phyloP scores from a whole-genome alignment of 2,329 filamentous ascomycete genomes.

The Ceratocystis destructans region DNA sequence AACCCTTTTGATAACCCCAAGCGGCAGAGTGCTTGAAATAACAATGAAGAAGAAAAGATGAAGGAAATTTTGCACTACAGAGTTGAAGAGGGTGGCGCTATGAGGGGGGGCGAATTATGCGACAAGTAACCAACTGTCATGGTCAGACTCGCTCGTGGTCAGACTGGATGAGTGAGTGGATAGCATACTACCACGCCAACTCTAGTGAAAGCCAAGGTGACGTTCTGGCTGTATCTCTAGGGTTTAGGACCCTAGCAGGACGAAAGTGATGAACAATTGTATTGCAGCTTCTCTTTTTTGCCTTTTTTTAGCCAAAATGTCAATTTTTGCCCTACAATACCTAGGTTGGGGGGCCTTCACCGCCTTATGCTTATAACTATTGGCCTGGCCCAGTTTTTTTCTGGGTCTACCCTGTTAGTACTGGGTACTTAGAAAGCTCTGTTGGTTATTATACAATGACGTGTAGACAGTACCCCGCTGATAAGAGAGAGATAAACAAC shows the following conservation, averaged over 20 bases:
- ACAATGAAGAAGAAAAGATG: neutral
- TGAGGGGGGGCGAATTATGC: neutral
- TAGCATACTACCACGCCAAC: too few relatives aligned
- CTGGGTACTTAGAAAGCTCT: neutral
- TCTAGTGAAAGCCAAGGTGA: too few relatives aligned
- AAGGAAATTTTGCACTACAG: neutral
- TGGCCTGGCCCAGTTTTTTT: too few relatives aligned
- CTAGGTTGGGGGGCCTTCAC: too few relatives aligned
- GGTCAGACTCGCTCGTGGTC: too few relatives aligned
- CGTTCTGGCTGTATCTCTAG: neutral
- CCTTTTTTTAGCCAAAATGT: neutral
- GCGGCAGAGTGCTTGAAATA: neutral
- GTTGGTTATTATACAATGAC: neutral
- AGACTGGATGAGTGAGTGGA: too few relatives aligned
- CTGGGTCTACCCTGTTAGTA: neutral
- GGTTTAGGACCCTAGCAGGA: neutral
- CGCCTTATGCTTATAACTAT: too few relatives aligned
- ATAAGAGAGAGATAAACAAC: conserved; percentile 7
- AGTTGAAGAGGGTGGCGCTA: neutral
- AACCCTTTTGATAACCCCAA: conserved; percentile 1
- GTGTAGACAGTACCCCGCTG: conserved; percentile 11
- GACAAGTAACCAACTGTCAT: neutral
- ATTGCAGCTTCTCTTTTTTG: neutral
- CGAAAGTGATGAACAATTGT: neutral
- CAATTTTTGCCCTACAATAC: too few relatives aligned